Base-by-base conservation (phyloP, 2,329 filamentous ascomycete genomes). In the Neoscytalidium dimidiatum region DNA sequence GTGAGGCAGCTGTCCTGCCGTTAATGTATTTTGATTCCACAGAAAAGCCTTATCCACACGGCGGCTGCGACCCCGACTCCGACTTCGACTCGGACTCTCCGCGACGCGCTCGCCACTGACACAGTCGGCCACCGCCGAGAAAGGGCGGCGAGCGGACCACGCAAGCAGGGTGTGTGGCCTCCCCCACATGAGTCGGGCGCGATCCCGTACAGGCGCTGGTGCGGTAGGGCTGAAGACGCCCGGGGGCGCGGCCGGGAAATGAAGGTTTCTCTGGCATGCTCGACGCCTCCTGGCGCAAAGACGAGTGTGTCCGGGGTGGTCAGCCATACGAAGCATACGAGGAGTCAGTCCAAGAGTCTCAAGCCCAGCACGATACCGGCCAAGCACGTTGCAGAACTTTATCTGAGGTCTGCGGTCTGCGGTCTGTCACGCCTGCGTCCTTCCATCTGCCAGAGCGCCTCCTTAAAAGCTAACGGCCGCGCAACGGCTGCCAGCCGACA, bases 311-410 rank as follows among this genome's bases (percentile, higher is more conserved):
- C 29, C 21, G 43, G 21, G 43, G 49, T n/a, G 28, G 43, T 13
- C 19, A 46, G 43, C 43, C 52, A 29, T 35, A 57, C 53, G 35
- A 56, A 57, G 35, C 41, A 46, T 60, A 46, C 38, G 56, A 60
- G 56, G 35, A 29, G 56, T 29, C 41, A 31, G 23, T 44, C 19
- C 26, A 44, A 44, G 38, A 52, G 49, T 33, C 17, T n/a, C 49
- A 19, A 31, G 49, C 29, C 28, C 28, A 52, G 28, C 49, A 52
- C 49, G 19, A 58, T 44, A 28, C 3, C 53, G 4, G 53, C 53
- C 53, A 58, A 44, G 53, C 38, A 9, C 35, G 35, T n/a, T 13
- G 53, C 17, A 8, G 17, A 60, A 52, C 28, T 33, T 29, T 52
- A 52, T 33, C 49, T 31, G 38, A 17, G 14, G 38, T n/a, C n/a